These are phyloP conservation scores for Brasenia schreberi DNA, from an alignment of 164 flowering plant genomes.

Conservation along the genomic window DNA sequence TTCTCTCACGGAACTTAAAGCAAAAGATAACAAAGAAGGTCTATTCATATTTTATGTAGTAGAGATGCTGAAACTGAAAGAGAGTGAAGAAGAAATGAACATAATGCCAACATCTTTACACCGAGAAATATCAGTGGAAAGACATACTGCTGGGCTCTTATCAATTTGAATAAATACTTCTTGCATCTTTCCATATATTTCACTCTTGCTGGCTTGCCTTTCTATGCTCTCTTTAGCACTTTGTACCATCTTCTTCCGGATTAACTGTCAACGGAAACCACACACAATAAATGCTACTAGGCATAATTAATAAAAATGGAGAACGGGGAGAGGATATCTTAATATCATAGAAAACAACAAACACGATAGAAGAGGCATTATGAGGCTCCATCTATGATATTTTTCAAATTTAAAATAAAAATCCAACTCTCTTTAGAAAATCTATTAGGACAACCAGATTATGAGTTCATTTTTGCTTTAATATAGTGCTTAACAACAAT, in stretches of 20 bases:
- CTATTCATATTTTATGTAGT: not conserved
- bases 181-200: conserved; percentile 47
- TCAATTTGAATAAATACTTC: conserved; percentile 43
- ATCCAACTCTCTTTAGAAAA: too few species aligned
- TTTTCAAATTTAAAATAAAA: too few species aligned
- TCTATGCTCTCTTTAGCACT: conserved; percentile 38
- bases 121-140: not conserved
- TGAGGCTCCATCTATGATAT: not conserved
- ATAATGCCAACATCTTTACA: too few species aligned
- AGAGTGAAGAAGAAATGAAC: not conserved
- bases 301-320: not conserved
- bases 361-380: not conserved
- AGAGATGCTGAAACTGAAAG: not conserved
- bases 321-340: not conserved
- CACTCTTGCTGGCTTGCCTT: conserved; percentile 25
- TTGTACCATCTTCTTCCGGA: conserved; percentile 38
- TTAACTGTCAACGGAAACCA: conserved; percentile 13
- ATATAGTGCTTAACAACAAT: too few species aligned
- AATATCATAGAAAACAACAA: too few species aligned
- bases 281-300: not conserved
- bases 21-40: too few species aligned
- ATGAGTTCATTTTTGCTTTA: too few species aligned
- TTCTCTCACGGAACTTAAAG: too few species aligned
- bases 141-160: not conserved
- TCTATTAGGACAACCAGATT: too few species aligned